Evolutionary conservation across 2,329 filamentous ascomycete species (phyloP), one percentile per base, ranked within the genome.

Genomic region (Fusarium brachygibbosum): DNA sequence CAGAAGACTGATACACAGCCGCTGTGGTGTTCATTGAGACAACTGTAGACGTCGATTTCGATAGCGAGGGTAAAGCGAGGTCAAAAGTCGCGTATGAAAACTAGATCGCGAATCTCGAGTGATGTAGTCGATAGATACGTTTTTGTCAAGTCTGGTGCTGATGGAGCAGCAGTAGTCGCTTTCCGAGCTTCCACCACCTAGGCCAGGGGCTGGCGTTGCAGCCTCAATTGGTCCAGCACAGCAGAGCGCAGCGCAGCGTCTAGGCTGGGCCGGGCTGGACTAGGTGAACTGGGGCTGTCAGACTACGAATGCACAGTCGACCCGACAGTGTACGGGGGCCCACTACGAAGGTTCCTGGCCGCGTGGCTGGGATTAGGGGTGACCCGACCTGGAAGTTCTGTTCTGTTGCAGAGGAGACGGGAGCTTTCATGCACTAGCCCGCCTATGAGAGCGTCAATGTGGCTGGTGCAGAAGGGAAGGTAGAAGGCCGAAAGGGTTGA

Each of bases 331-430:
- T 50, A 28, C 16, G 28, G 12, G 49, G 64, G 48, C 48, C 63
- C 49, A 56, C 70, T 53, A 34, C 58, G 40, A 40, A 55, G 34
- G 56, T 56, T 49, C 41, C 63, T 35, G 34, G 21, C 23, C 48
- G 54, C 73, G 71, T 71, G 72, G 70, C 72, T 74, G 57, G 72
- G 61, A 56, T 53, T 66, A 74, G 56, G 71, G 61, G 66, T 14
- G 46, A n/a, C n/a, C n/a, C 21, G 31, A 54, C 70, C 63, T 64
- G 55, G 40, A 35, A 41, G 66, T 35, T 42, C 21, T 41, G 21
- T 21, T 44, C 59, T 53, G 46, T 60, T 64, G 46, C 51, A 70
- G 68, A 73, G n/a, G 42, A 45, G 62, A 25, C 23, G 23, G 23
- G 23, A 62, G 56, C 56, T 61, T 58, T 64, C 50, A 52, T 14